phyloP scores from a whole-genome alignment of 2,329 filamentous ascomycete genomes.

The Berkeleyomyces basicola region DNA sequence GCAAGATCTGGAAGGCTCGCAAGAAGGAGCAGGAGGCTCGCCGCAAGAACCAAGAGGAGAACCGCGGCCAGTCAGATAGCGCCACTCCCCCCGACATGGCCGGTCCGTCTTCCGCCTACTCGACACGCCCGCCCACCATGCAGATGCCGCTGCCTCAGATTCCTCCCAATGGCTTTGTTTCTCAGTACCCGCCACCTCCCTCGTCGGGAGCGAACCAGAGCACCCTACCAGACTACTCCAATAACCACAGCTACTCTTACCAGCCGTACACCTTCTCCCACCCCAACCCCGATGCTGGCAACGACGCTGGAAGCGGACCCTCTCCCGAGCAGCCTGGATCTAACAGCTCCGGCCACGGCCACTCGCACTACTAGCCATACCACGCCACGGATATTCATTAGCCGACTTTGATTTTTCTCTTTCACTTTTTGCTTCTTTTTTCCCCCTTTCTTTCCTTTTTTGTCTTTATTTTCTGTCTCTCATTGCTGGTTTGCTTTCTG shows the following conservation, averaged over 20 bases:
- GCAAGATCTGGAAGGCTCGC: conserved; percentile 96
- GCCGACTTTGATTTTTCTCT: background rate
- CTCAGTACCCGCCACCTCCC: conserved; percentile 8
- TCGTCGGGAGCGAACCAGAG: conserved; percentile 34
- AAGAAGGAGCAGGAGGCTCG: conserved; percentile 96
- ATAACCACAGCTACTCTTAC: conserved; percentile 37
- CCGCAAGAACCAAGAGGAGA: conserved; percentile 40
- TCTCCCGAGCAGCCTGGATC: conserved; percentile 31
- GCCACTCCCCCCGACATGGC: background rate
- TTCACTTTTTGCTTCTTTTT: background rate
- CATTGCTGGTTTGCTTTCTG: conserved; percentile 1
- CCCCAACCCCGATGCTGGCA: background rate
- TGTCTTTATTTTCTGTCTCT: background rate
- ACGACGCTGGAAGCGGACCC: background rate
- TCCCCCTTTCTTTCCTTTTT: background rate
- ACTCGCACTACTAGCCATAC: background rate
- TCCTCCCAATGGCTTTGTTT: background rate
- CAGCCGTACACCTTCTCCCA: conserved; percentile 22
- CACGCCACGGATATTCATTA: background rate
- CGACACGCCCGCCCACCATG: background rate
- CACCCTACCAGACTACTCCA: conserved; percentile 34
- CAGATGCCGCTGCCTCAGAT: conserved; percentile 9
- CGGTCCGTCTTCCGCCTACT: background rate
- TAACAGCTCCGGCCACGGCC: conserved; percentile 45
- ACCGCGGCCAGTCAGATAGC: background rate